Evolutionary conservation across 805 yeast genomes (phyloP), one percentile per base, ranked within the genome.

Genomic region (Candida loeiensis): DNA sequence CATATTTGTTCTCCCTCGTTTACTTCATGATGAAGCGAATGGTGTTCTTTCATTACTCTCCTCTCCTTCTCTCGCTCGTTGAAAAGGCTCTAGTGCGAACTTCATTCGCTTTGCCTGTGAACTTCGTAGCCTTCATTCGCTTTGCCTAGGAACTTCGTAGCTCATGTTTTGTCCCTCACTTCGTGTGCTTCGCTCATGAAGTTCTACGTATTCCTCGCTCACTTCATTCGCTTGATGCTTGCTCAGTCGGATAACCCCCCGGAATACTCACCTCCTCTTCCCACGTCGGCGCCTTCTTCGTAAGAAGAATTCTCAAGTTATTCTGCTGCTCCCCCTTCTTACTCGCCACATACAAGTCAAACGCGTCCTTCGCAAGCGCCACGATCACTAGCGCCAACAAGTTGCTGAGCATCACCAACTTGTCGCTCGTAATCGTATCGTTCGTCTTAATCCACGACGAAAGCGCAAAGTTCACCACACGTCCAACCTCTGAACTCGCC

Each of bases 311-410:
- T 6, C 53, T 36, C 48, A 67, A 44, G 20, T 58, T 48, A 7
- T 54, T 50, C 16, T 63, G 44, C 44, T 65, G 70, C 9, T 48
- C 43, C 1, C 63, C 63, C 28, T 58, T 64, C 26, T 52, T 54
- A 31, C 46, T 44, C 24, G 61, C 51, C 40, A 68, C 29, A 39
- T 54, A 59, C 26, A 64, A 41, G 37, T 65, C 64, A 28, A 49
- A 36, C 7, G 53, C 26, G 36, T 69, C 74, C 41, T 68, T 68
- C 12, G 46, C 37, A n/a, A 65, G 25, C 2, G 63, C 73, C 8
- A 64, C 67, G 4, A 46, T 40, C 2, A 55, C 55, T 48, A 69
- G 43, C 2, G 66, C 69, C 3, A 56, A 34, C 18, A 67, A 42
- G 45, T 68, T 67, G 30, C 65, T 48, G 12, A 63, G 37, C 18